Evolutionary conservation across 2,329 filamentous ascomycete species (phyloP), one percentile per base, ranked within the genome.

Genomic region (Pleomassaria siparia): DNA sequence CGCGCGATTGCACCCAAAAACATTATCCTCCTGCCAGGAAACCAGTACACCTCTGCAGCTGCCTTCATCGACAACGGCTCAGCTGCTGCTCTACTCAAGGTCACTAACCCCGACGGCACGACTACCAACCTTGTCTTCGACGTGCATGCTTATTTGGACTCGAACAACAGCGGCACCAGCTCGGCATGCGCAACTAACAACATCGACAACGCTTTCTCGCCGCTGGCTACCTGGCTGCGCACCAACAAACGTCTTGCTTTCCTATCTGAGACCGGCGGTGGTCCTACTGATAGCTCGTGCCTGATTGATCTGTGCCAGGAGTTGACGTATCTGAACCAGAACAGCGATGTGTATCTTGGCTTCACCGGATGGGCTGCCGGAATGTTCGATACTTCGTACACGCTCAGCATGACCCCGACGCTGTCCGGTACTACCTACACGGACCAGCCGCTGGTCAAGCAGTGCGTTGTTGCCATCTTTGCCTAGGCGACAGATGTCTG

Each of bases 11-110:
- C 84, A n/a, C 77, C 73, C 1, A 70, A 71, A 16, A 82, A 87
- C 54, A 78, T 81, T 60, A 85, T 88, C 54, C 74, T 88, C 12
- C 76, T 87, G 1, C 81, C 85, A 0, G 85, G 85, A 2, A 84
- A 76, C 30, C 79, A 80, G 58, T 87, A 78, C 60, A 77, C 80
- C 7, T 55, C 51, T 4, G 64, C 64, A 2, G 61, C 54, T 5
- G 50, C 50, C 1, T 67, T 64, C 40, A 53, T 62, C 9, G 42
- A 35, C 22, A 51, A 53, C 18, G 62, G 58, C n/a, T 62, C 55
- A 25, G 61, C 75, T 0, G 76, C 75, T 1, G 77, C 77, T 3
- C 69, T 86, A 7, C 60, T 74, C 16, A 73, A 64, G 2, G 74
- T 86, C 26, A 80, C 71, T 37, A 85, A 87, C 59, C 80, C 77